A percentile compares a stretch with the other conserved stretches of the same genome.
Conservation (phyloP, 257 asterid species). For the Ilex aquifolium region DNA sequence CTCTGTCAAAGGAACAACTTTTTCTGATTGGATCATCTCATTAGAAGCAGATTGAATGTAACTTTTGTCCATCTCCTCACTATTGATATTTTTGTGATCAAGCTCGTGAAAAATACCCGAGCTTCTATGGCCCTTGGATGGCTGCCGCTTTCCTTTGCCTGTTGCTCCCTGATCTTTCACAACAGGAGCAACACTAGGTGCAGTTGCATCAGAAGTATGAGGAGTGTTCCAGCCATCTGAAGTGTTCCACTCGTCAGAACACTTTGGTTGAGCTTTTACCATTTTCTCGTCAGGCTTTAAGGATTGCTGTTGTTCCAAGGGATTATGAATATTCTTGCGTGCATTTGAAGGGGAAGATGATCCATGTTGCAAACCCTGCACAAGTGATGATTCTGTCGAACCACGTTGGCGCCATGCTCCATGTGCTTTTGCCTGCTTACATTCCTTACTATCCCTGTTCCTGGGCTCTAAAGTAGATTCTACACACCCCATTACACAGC, state of each 20-base stretch:
- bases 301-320: conserved; percentile 23
- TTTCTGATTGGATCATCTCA: conserved; percentile 38
- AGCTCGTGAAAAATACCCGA: conserved; percentile 27
- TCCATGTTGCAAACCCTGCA: conserved; percentile 22
- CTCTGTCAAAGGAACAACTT: conserved; percentile 34
- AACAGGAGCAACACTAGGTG: conserved; percentile 24
- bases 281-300: conserved; percentile 25
- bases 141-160: conserved; percentile 59
- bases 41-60: conserved; percentile 26
- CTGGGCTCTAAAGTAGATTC: conserved; percentile 32
- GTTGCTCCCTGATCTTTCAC: conserved; percentile 47
- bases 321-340: conserved; percentile 23
- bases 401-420: conserved; percentile 64
- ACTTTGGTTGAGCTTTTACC: conserved; percentile 27
- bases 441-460: conserved; percentile 37
- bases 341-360: conserved; percentile 35
- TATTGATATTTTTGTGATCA: conserved; percentile 27
- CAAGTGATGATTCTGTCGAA: conserved; percentile 30
- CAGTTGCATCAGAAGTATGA: conserved; percentile 19
- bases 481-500: conserved; percentile 23
- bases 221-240: conserved; percentile 20
- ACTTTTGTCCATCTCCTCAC: conserved; percentile 38
- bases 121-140: conserved; percentile 36
- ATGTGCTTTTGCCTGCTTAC: conserved; percentile 49
- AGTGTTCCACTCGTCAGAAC: conserved; percentile 13